phyloP scores from a whole-genome alignment of 1,139 yeast species.

The Pichia sp. region DNA sequence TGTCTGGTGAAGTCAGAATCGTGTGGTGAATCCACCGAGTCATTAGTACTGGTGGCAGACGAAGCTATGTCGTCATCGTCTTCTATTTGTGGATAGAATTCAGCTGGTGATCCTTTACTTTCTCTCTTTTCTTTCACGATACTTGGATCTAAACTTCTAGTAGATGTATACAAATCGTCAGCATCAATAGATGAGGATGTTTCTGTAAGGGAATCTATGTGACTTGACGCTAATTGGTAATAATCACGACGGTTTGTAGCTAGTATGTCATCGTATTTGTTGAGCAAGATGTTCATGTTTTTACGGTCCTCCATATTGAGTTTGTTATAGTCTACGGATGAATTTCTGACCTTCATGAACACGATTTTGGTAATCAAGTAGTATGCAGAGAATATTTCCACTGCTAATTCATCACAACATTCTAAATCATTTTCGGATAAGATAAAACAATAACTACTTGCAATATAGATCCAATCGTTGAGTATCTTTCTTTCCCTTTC shows the following conservation, averaged over 20 bases:
- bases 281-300: constrained; percentile 8
- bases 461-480: constrained; percentile 17
- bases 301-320: constrained; percentile 1
- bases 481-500: constrained; percentile 4
- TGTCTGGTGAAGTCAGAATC: not conserved
- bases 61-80: not conserved
- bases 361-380: constrained; percentile 11
- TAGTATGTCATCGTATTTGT: constrained; percentile 8
- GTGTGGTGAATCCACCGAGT: not conserved
- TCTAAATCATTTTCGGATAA: constrained; percentile 13
- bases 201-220: not conserved
- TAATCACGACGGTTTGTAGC: not conserved
- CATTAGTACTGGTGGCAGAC: not conserved
- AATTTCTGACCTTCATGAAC: constrained; percentile 2
- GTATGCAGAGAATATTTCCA: constrained; percentile 14
- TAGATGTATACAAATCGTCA: no score
- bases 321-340: not conserved
- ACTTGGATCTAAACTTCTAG: constrained; percentile 11
- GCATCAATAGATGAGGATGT: no score
- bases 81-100: constrained; percentile 11
- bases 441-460: constrained; percentile 14
- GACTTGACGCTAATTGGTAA: not conserved
- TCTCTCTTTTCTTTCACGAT: not conserved
- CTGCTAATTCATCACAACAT: constrained; percentile 13
- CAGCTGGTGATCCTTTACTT: constrained; percentile 8